Evolutionary conservation across 495 filamentous ascomycete genomes (phyloP).

Genomic region (Chaetomium cochliodes): DNA sequence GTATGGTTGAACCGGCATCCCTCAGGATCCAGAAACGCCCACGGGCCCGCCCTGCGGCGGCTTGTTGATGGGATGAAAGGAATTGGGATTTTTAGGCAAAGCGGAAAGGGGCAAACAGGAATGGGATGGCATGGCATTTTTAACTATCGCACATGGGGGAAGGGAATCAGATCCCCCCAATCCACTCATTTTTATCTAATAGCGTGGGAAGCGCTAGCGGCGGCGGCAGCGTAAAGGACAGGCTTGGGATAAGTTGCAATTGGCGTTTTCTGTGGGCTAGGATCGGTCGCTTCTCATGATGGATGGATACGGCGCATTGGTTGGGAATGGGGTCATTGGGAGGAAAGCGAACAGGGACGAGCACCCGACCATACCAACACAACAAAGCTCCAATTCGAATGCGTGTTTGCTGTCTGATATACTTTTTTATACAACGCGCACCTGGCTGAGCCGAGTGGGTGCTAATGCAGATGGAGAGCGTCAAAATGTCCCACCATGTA

Average conservation of each 20-base stretch:
- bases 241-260: background rate
- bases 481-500: conserved; percentile 7
- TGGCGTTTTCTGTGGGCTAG: background rate
- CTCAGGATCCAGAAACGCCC: conserved; percentile 14
- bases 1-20: conserved; percentile 15
- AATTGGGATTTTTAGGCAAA: background rate
- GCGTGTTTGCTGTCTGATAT: background rate
- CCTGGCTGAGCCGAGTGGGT: background rate
- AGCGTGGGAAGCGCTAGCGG: background rate
- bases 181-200: background rate
- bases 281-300: background rate
- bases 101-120: background rate
- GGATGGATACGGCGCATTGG: conserved; percentile 1
- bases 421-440: conserved; percentile 8
- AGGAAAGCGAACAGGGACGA: conserved; percentile 18
- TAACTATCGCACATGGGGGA: background rate
- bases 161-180: no score
- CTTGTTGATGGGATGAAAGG: background rate
- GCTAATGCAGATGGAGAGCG: conserved; percentile 1
- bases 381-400: background rate
- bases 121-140: conserved; percentile 7
- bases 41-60: background rate
- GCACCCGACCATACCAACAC: background rate
- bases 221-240: background rate
- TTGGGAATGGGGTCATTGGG: conserved; percentile 20